These are phyloP conservation scores for Saccharomycopsis guyanensis DNA, from an alignment of 805 yeast genomes.

Conservation along the genomic window DNA sequence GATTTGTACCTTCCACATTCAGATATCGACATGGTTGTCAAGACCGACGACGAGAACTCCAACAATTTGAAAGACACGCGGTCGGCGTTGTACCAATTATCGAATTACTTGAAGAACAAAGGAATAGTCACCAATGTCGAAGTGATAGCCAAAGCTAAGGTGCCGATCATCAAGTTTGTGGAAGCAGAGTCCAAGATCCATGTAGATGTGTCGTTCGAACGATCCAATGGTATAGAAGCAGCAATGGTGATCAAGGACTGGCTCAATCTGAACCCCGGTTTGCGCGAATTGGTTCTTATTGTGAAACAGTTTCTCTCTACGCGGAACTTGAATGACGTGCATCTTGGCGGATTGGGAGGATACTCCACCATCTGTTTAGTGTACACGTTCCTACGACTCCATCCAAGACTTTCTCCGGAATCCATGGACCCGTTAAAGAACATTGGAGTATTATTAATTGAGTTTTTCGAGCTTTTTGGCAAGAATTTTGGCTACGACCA, in stretches of 20 bases:
- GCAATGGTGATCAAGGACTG: constrained; percentile 72
- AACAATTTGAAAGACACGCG: constrained; percentile 40
- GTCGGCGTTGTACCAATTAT: constrained; percentile 60
- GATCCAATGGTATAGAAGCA: constrained; percentile 74
- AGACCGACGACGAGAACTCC: constrained; percentile 35
- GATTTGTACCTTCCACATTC: constrained; percentile 91
- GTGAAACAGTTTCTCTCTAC: constrained; percentile 80
- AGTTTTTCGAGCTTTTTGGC: constrained; percentile 90
- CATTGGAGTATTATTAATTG: constrained; percentile 78
- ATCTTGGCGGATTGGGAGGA: constrained; percentile 92
- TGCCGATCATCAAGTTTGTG: constrained; percentile 87
- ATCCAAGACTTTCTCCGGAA: constrained; percentile 65
- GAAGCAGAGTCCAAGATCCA: constrained; percentile 66
- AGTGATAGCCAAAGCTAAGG: constrained; percentile 84
- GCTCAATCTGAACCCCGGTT: constrained; percentile 66
- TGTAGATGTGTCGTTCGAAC: constrained; percentile 86
- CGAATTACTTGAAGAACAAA: constrained; percentile 56
- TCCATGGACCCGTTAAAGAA: constrained; percentile 65
- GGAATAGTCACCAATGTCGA: constrained; percentile 66
- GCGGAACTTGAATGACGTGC: constrained; percentile 76
- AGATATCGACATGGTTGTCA: constrained; percentile 88
- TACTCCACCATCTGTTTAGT: constrained; percentile 86
- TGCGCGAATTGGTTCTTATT: constrained; percentile 73
- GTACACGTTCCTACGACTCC: constrained; percentile 67
- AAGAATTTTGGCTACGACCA: constrained; percentile 78